phyloP scores from a whole-genome alignment of 1,284 basidiomycete genomes.

The Rhizopogon hawkerae region DNA sequence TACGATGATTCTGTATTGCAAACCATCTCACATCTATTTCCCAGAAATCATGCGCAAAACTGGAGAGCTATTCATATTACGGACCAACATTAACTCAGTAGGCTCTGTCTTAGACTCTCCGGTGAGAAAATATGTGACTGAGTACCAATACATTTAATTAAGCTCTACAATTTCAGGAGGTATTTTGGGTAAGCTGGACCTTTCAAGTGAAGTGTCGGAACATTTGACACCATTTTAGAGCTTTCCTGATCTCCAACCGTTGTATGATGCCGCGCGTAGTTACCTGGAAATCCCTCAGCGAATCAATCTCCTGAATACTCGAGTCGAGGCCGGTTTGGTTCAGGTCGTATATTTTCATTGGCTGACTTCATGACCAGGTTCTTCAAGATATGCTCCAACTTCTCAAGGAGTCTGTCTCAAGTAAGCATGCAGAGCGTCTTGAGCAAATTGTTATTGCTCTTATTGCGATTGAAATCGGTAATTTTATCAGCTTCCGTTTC shows the following conservation, averaged over 20 bases:
- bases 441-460: conserved; percentile 93
- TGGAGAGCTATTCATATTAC: conserved; percentile 86
- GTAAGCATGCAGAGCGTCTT: conserved; percentile 85
- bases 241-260: conserved; percentile 88
- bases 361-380: conserved; percentile 42
- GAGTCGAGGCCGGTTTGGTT: conserved; percentile 65
- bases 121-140: conserved; percentile 37
- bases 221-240: conserved; percentile 37
- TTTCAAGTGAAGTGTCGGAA: conserved; percentile 9
- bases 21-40: conserved; percentile 12
- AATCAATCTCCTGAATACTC: conserved; percentile 87
- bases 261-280: conserved; percentile 88
- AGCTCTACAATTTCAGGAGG: conserved; percentile 48
- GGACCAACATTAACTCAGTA: conserved; percentile 93
- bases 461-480: conserved; percentile 84
- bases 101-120: conserved; percentile 94
- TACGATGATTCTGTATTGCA: neutral
- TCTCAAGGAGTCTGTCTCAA: conserved; percentile 90
- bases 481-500: conserved; percentile 15
- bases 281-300: conserved; percentile 95
- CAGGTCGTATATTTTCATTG: neutral
- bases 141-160: conserved; percentile 1
- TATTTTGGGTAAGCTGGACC: conserved; percentile 71
- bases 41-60: conserved; percentile 97
- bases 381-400: conserved; percentile 96